Evolutionary conservation across 768 basidiomycete genomes (phyloP).

Genomic region (Hypholoma fasciculare): DNA sequence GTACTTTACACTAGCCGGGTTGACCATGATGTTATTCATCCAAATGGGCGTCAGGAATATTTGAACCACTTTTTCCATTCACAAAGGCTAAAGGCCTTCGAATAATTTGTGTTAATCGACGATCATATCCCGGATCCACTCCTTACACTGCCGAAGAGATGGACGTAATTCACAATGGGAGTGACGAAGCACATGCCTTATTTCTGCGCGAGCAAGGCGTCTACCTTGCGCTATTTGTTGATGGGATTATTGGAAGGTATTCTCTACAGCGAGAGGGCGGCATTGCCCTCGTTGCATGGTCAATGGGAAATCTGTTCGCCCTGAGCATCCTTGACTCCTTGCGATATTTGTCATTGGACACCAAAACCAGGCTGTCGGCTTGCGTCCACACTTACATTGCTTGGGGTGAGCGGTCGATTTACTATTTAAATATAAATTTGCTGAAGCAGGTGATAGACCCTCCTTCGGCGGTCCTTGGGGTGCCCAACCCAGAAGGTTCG

Average conservation of each 20-base stretch:
- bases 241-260: constrained; percentile 26
- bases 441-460: constrained; percentile 19
- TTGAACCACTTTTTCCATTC: constrained; percentile 17
- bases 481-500: constrained; percentile 13
- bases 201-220: constrained; percentile 28
- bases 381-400: constrained; percentile 20
- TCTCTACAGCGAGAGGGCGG: constrained; percentile 30
- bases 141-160: constrained; percentile 29
- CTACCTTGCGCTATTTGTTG: constrained; percentile 33
- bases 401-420: constrained; percentile 5
- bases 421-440: not conserved
- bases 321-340: constrained; percentile 21
- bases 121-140: constrained; percentile 36
- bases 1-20: not conserved
- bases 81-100: constrained; percentile 27
- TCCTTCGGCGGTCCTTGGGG: constrained; percentile 22
- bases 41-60: not conserved
- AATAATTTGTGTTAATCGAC: constrained; percentile 35
- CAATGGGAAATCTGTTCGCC: constrained; percentile 26
- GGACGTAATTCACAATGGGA: constrained; percentile 14
- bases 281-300: constrained; percentile 34
- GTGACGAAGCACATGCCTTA: constrained; percentile 19
- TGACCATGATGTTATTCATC: no score
- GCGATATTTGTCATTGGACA: constrained; percentile 16
- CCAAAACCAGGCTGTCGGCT: constrained; percentile 11